Conservation (phyloP, 225 moss, liverwort and hornwort genomes). For the Antitrichia curtipendula region DNA sequence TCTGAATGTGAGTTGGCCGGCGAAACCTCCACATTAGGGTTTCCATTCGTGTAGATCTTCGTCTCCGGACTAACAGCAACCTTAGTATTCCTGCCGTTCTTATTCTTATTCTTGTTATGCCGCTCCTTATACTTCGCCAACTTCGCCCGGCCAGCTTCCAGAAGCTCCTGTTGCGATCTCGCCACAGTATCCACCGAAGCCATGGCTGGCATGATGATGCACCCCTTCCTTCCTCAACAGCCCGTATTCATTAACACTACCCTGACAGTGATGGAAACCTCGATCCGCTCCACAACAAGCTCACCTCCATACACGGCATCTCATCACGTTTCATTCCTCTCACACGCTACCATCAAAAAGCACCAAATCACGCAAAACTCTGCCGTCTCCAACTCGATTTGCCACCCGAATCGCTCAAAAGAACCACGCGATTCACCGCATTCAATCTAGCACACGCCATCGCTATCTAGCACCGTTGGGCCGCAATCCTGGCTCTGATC, state of each 20-base stretch:
- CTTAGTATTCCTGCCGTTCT: not conserved
- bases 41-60: slow-evolving; percentile 26
- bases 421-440: not conserved
- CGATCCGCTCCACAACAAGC: slow-evolving; percentile 1
- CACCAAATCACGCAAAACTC: not conserved
- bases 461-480: not conserved
- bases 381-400: not conserved
- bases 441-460: not conserved
- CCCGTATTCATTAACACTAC: not conserved
- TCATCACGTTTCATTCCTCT: not conserved
- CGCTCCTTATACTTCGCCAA: slow-evolving; percentile 28
- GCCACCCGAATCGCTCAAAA: not conserved
- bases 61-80: not conserved
- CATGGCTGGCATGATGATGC: slow-evolving; percentile 44
- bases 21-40: slow-evolving; percentile 5
- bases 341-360: not conserved
- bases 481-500: not conserved
- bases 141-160: slow-evolving; percentile 34
- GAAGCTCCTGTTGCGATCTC: slow-evolving; percentile 36
- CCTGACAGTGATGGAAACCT: not conserved
- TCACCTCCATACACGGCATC: not conserved
- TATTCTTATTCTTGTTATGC: slow-evolving; percentile 18
- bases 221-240: not conserved
- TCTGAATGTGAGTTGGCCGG: not conserved
- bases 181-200: slow-evolving; percentile 36